Percentiles rank a stretch among this genome's conserved stretches.
Conservation (phyloP, 352 stramenopile species). For the Phytophthora colocasiae region DNA sequence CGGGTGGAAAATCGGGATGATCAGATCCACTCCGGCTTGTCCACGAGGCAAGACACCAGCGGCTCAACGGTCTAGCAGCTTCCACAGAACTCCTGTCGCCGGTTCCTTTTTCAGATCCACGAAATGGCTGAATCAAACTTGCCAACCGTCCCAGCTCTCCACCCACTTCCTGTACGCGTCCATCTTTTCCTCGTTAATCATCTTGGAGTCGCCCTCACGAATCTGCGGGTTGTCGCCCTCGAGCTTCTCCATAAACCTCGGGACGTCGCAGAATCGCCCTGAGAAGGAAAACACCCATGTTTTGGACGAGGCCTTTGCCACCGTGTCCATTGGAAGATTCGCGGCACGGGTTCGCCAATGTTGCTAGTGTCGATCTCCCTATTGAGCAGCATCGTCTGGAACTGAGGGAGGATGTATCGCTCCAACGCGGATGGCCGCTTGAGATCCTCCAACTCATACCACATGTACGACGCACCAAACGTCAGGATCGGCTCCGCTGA, state of each 20-base stretch:
- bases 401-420: constrained; percentile 2
- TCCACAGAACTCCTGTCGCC: neutral
- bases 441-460: neutral
- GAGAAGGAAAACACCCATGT: neutral
- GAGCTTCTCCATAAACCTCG: no score
- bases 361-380: neutral
- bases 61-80: neutral
- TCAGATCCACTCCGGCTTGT: neutral
- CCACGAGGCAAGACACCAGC: constrained; percentile 1
- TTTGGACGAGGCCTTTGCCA: neutral
- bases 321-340: constrained; percentile 6
- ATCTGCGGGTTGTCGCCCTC: no score
- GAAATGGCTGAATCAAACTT: neutral
- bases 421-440: neutral
- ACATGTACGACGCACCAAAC: neutral
- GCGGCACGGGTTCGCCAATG: neutral
- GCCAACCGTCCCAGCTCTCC: neutral
- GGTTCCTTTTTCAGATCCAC: neutral
- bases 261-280: no score
- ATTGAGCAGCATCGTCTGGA: constrained; percentile 1
- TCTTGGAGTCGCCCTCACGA: no score
- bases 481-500: neutral
- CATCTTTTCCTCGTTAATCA: no score
- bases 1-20: neutral
- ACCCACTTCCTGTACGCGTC: neutral